Evolutionary conservation across 164 flowering plant genomes (phyloP), one percentile per base, ranked within the genome.

Genomic region (Warburgia ugandensis): DNA sequence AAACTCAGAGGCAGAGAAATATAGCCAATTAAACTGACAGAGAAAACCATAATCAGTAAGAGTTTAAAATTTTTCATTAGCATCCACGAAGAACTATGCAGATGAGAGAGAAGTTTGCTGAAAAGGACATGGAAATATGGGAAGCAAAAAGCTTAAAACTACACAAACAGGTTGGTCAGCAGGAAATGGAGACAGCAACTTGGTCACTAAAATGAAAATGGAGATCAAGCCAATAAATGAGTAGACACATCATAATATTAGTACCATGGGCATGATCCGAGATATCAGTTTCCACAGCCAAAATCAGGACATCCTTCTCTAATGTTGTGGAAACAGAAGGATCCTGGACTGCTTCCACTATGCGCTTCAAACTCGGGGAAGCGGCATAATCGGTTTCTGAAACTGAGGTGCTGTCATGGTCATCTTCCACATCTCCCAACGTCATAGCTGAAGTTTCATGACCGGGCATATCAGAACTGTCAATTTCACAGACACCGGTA

Each of bases 381-480:
- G 21, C 41, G 29, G 45, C 64, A 47, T 20, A 19, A 1, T 60
- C 77, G 44, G 43, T 63, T 54, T 61, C 62, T 20, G 62, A 60
- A 58, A n/a, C n/a, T n/a, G n/a, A n/a, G n/a, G n/a, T n/a, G n/a
- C 59, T 68, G 47, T 63, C 48, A 42, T 41, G 40, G 56, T 48
- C 35, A 27, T 62, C 73, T 44, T 46, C 59, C 37, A 38, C 59
- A 51, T 74, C 88, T 64, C 69, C 83, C 21, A 77, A 66, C 48
- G 66, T 49, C 22, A 45, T 50, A 32, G 39, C 59, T 50, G 66
- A 50, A 39, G 73, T 60, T 46, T 53, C 59, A 29, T 37, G 63
- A 51, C 64, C 6, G 10, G 63, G 58, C 65, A 47, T 62, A 45
- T 67, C 76, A 23, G 30, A 43, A 51, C 26, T 59, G 45, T 74